Conservation (phyloP, 164 flowering plant genomes). For the Annona squamosa region DNA sequence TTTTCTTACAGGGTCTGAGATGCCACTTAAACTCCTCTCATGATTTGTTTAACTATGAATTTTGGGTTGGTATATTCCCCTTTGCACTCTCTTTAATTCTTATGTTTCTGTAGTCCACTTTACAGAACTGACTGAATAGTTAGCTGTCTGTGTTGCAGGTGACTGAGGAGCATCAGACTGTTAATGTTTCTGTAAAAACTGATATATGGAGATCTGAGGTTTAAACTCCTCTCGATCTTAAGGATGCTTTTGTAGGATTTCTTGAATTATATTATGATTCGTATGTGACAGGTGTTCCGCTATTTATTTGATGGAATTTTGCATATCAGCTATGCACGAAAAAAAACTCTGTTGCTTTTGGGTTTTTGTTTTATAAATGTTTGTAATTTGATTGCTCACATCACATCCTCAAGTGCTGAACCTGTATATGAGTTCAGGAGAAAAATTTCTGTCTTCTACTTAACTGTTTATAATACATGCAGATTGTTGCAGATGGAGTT, state of each 20-base stretch:
- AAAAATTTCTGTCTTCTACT: neutral
- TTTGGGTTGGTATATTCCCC: conserved; percentile 71
- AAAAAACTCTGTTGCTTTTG: neutral
- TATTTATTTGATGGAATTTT: neutral
- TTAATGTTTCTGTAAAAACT: conserved; percentile 73
- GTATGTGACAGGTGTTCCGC: neutral
- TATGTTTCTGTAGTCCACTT: conserved; percentile 6
- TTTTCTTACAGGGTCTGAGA: conserved; percentile 63
- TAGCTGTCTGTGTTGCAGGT: conserved; percentile 43
- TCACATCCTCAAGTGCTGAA: neutral
- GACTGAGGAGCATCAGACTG: conserved; percentile 84
- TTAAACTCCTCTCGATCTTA: conserved; percentile 14
- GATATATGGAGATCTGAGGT: conserved; percentile 75
- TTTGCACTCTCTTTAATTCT: conserved; percentile 15
- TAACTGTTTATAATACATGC: conserved; percentile 10
- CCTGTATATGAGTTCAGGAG: neutral
- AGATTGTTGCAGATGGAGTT: conserved; percentile 62
- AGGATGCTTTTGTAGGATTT: conserved; percentile 1
- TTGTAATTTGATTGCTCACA: neutral
- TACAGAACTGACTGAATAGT: neutral
- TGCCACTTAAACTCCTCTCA: conserved; percentile 70
- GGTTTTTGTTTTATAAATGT: neutral
- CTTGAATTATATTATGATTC: neutral
- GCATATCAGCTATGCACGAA: neutral
- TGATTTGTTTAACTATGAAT: conserved; percentile 90